Evolutionary conservation across 2,329 filamentous ascomycete genomes (phyloP).

Genomic region (Fusarium sp.): DNA sequence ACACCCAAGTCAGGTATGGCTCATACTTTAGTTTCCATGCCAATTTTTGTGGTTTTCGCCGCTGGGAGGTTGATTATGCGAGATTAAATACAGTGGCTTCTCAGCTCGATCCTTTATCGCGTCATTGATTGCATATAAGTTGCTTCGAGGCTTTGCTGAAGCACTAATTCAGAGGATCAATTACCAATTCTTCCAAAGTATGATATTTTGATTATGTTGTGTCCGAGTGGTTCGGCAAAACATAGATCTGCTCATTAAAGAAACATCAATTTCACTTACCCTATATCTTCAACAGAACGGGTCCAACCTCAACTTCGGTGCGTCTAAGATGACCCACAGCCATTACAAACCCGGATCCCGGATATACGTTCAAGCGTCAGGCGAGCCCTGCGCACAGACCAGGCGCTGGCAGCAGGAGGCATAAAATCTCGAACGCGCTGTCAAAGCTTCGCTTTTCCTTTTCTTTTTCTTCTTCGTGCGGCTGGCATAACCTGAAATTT

Average conservation of each 20-base stretch:
- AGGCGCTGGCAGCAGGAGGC: background rate
- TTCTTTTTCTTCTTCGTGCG: constrained; percentile 79
- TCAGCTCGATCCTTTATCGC: no score
- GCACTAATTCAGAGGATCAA: no score
- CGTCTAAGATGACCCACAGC: constrained; percentile 7
- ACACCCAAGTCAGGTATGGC: no score
- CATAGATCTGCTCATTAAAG: no score
- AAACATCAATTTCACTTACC: background rate
- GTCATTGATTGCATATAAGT: no score
- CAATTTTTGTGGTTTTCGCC: no score
- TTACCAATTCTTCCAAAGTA: background rate
- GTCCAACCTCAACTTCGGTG: no score
- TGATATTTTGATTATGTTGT: background rate
- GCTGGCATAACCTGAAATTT: constrained; percentile 76
- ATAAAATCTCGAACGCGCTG: constrained; percentile 48
- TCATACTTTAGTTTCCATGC: background rate
- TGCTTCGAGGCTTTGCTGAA: no score
- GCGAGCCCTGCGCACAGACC: constrained; percentile 15
- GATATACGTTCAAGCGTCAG: constrained; percentile 12
- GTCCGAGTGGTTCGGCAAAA: background rate
- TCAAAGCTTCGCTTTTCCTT: constrained; percentile 54
- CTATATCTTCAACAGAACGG: background rate
- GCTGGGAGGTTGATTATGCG: no score
- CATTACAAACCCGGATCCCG: background rate
- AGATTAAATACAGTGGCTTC: no score